A percentile compares a stretch with the other conserved stretches of the same genome.
These are phyloP conservation scores for Drechslerella stenobrocha DNA, from an alignment of 2,329 filamentous ascomycete species.

Conservation along the genomic window DNA sequence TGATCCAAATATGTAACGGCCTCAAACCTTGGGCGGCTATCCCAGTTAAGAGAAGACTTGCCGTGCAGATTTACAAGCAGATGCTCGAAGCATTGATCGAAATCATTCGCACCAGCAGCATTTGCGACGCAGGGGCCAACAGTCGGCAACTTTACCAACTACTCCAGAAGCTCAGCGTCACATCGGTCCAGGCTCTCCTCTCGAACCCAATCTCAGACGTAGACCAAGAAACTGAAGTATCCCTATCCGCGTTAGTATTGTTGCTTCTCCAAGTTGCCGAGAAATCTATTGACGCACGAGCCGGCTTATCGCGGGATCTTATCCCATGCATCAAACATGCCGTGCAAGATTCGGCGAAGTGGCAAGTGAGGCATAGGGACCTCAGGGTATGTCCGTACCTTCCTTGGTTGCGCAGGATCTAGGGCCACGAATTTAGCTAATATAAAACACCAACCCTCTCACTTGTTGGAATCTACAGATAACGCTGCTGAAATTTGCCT, in stretches of 20 bases:
- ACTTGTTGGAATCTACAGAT: conserved; percentile 11
- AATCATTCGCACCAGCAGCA: conserved; percentile 17
- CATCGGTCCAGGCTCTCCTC: conserved; percentile 23
- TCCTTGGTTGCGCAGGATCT: too few relatives aligned
- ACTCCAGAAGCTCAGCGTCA: conserved; percentile 18
- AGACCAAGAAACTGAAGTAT: conserved; percentile 46
- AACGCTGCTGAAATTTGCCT: conserved; percentile 35
- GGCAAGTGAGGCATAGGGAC: conserved; percentile 39
- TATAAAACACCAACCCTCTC: background rate
- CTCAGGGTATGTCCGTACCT: too few relatives aligned
- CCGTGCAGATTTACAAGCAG: conserved; percentile 35
- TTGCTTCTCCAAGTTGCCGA: conserved; percentile 31
- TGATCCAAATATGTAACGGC: conserved; percentile 24
- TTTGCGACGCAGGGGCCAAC: conserved; percentile 3
- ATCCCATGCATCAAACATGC: conserved; percentile 24
- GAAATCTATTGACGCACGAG: conserved; percentile 6
- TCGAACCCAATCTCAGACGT: conserved; percentile 24
- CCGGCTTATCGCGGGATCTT: conserved; percentile 18
- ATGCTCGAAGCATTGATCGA: conserved; percentile 28
- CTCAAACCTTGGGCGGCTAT: conserved; percentile 29
- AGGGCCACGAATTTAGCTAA: too few relatives aligned
- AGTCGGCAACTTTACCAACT: conserved; percentile 10
- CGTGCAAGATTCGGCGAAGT: conserved; percentile 34
- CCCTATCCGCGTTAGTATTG: conserved; percentile 25
- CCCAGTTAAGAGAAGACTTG: conserved; percentile 19